A percentile compares a stretch with the other conserved stretches of the same genome.
Conservation (phyloP, 768 basidiomycete species). For the Myochromella boudieri region DNA sequence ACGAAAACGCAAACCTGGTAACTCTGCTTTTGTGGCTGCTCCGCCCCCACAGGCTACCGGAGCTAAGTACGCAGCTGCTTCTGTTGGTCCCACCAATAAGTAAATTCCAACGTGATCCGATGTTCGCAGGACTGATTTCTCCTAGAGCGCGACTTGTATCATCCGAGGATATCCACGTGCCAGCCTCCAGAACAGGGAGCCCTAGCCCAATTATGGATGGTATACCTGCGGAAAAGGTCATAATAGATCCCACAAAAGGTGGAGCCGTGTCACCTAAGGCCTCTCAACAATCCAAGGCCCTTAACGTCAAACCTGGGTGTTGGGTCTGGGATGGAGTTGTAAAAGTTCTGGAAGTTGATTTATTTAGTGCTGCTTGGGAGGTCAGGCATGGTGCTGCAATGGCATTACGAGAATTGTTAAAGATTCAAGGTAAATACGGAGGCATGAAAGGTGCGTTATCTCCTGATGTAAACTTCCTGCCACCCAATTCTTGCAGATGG, state of each 20-base stretch:
- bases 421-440: slow-evolving; percentile 76
- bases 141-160: slow-evolving; percentile 73
- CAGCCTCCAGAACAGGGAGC: slow-evolving; percentile 57
- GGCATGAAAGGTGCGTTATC: slow-evolving; percentile 71
- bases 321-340: slow-evolving; percentile 91
- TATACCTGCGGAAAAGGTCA: slow-evolving; percentile 57
- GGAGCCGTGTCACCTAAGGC: slow-evolving; percentile 81
- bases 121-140: neutral
- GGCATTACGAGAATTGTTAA: slow-evolving; percentile 86
- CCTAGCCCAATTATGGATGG: slow-evolving; percentile 46
- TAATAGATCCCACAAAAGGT: slow-evolving; percentile 80
- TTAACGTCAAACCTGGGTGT: slow-evolving; percentile 69
- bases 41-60: slow-evolving; percentile 61
- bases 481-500: slow-evolving; percentile 39
- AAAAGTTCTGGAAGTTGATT: slow-evolving; percentile 75
- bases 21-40: slow-evolving; percentile 76
- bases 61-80: slow-evolving; percentile 60
- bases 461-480: slow-evolving; percentile 1
- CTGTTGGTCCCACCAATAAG: slow-evolving; percentile 63
- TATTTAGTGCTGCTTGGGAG: slow-evolving; percentile 90
- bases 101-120: slow-evolving; percentile 32
- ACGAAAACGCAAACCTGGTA: slow-evolving; percentile 89
- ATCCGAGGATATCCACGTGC: slow-evolving; percentile 51
- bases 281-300: slow-evolving; percentile 72
- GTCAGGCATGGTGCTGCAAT: slow-evolving; percentile 91